These are phyloP conservation scores for Casuarina cunninghamiana DNA, from an alignment of 306 rosid genomes.

Conservation along the genomic window DNA sequence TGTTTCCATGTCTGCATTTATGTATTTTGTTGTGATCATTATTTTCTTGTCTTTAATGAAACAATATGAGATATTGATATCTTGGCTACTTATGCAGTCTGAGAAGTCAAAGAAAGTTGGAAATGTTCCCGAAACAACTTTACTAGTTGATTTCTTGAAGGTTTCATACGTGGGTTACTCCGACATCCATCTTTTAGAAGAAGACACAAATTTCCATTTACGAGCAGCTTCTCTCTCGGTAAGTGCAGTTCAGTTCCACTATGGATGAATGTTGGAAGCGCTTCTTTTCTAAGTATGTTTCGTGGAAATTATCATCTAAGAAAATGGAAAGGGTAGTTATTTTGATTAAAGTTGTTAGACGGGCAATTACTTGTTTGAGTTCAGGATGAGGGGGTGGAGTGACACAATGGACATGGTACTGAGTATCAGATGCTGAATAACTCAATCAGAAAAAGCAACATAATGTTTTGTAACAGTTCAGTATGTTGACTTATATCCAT, in stretches of 20 bases:
- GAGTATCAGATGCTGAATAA: neutral
- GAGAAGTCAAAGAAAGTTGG: slow-evolving; percentile 88
- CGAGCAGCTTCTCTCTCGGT: slow-evolving; percentile 71
- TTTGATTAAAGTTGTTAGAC: neutral
- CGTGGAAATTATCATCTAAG: neutral
- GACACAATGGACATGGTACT: neutral
- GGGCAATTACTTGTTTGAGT: neutral
- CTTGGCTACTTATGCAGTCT: slow-evolving; percentile 49
- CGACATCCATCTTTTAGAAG: slow-evolving; percentile 76
- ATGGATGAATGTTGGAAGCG: neutral
- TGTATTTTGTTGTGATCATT: slow-evolving; percentile 5
- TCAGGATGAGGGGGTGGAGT: neutral
- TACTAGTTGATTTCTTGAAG: slow-evolving; percentile 64
- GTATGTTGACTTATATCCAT: neutral
- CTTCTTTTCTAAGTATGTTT: neutral
- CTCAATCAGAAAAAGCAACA: neutral
- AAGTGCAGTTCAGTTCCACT: slow-evolving; percentile 32
- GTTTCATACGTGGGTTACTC: slow-evolving; percentile 64
- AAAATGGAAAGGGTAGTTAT: neutral
- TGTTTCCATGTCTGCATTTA: neutral
- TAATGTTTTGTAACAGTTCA: neutral
- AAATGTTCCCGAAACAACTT: slow-evolving; percentile 67
- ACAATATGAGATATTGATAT: slow-evolving; percentile 11
- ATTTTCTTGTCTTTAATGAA: slow-evolving; percentile 12
- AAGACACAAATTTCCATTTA: slow-evolving; percentile 70